A percentile compares a stretch with the other conserved stretches of the same genome.
Conservation (phyloP, 306 rosid species). For the Styphnolobium japonicum region DNA sequence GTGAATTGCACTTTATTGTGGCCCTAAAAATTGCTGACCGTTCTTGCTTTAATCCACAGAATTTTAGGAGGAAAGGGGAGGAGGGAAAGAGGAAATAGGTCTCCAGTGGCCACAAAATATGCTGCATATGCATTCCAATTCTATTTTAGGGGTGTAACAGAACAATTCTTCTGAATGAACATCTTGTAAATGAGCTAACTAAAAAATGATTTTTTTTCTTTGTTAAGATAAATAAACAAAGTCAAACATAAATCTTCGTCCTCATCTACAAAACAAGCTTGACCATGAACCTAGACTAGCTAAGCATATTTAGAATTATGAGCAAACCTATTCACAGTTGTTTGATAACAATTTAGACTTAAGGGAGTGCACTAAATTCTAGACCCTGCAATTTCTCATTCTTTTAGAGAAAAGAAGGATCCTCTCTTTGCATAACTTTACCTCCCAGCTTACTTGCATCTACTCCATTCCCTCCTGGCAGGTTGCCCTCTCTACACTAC, state of each 20-base stretch:
- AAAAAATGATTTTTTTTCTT: too few relatives aligned
- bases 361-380: background rate
- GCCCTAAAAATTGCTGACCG: background rate
- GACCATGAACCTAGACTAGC: background rate
- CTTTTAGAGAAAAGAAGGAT: background rate
- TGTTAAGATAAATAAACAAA: background rate
- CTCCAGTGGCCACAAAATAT: background rate
- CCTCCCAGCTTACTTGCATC: background rate
- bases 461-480: background rate
- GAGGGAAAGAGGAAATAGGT: background rate
- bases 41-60: constrained; percentile 1
- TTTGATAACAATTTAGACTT: background rate
- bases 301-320: background rate
- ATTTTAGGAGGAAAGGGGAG: too few relatives aligned
- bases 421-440: background rate
- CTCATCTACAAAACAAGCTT: background rate
- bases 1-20: background rate
- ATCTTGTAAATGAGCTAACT: background rate
- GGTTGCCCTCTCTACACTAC: background rate
- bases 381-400: background rate
- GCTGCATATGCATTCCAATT: background rate
- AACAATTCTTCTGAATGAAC: background rate
- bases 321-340: background rate
- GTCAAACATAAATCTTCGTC: background rate
- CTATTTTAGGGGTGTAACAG: background rate